These are phyloP conservation scores for Nitzschia inconspicua DNA, from an alignment of 108 stramenopile species.

Conservation along the genomic window DNA sequence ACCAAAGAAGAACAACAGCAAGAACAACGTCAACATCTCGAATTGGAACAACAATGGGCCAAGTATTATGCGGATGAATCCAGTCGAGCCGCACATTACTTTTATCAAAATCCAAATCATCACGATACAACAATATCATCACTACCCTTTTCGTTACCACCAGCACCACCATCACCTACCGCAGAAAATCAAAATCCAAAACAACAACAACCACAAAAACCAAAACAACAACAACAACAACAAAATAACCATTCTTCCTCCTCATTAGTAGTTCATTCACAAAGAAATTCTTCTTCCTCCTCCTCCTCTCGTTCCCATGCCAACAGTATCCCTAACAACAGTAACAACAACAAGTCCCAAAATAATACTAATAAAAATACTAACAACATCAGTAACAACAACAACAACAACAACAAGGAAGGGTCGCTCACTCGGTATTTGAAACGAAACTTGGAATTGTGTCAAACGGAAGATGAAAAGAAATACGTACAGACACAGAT, in stretches of 20 bases:
- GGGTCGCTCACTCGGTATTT: slow-evolving; percentile 31
- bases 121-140: too few species aligned
- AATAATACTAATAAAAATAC: slow-evolving; percentile 5
- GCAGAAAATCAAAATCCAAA: neutral
- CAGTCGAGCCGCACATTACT: slow-evolving; percentile 65
- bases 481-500: slow-evolving; percentile 23
- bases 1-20: neutral
- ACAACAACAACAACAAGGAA: slow-evolving; percentile 6
- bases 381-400: slow-evolving; percentile 5
- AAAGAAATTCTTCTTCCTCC: too few species aligned
- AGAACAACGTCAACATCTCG: slow-evolving; percentile 21
- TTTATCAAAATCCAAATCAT: slow-evolving; percentile 35
- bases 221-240: slow-evolving; percentile 9
- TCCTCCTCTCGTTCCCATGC: too few species aligned
- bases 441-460: slow-evolving; percentile 31
- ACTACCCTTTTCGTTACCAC: slow-evolving; percentile 55
- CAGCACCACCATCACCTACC: slow-evolving; percentile 17
- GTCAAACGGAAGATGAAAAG: slow-evolving; percentile 7
- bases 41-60: slow-evolving; percentile 48
- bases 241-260: neutral
- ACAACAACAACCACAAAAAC: slow-evolving; percentile 12
- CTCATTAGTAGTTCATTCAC: too few species aligned
- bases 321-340: too few species aligned
- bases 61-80: slow-evolving; percentile 54
- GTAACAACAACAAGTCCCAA: slow-evolving; percentile 7